Evolutionary conservation across 73 alveolate genomes (phyloP).

Genomic region (Tetrahymena borealis): DNA sequence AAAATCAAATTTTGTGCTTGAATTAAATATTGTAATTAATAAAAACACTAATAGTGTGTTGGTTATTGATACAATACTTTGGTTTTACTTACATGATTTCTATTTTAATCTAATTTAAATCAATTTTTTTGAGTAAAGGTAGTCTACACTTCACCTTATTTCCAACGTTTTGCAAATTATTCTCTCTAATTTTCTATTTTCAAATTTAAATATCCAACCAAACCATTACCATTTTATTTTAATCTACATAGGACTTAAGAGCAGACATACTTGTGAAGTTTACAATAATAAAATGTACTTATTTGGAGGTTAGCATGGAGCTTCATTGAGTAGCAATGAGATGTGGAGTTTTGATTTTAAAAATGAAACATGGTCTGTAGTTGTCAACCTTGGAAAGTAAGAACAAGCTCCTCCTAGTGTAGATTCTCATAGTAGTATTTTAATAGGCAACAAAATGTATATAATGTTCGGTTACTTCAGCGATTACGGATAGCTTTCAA

Average conservation of each 20-base stretch:
- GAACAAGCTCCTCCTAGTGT: background rate
- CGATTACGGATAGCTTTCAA: conserved; percentile 17
- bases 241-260: background rate
- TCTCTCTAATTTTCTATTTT: too few species aligned
- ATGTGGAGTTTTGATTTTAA: background rate
- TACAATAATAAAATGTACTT: background rate
- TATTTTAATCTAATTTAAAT: too few species aligned
- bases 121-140: too few species aligned
- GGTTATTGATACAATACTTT: too few species aligned
- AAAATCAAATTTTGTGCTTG: too few species aligned
- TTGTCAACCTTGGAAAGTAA: background rate
- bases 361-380: background rate
- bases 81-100: too few species aligned
- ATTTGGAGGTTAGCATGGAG: background rate
- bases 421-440: background rate
- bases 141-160: too few species aligned
- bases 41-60: too few species aligned
- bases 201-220: too few species aligned
- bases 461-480: background rate
- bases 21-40: too few species aligned
- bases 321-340: background rate
- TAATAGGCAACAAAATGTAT: background rate
- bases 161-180: too few species aligned
- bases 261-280: background rate
- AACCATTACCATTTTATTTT: background rate